Evolutionary conservation across 441 rosid species (phyloP).

Genomic region (Metrosideros polymorpha): DNA sequence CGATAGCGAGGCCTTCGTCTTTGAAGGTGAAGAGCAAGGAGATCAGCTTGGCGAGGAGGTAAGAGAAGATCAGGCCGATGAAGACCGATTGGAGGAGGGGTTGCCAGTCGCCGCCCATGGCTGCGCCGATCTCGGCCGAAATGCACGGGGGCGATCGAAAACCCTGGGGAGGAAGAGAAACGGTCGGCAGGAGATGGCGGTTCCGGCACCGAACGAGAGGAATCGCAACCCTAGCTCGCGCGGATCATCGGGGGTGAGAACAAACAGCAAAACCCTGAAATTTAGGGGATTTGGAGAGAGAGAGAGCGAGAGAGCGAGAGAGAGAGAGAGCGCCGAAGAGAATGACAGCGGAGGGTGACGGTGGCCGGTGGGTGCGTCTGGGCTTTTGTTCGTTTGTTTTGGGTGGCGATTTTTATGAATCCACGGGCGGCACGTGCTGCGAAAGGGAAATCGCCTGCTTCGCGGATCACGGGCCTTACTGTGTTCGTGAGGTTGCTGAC

Average conservation of each 20-base stretch:
- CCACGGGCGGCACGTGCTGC: not conserved
- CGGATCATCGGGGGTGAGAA: not conserved
- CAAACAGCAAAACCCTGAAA: not conserved
- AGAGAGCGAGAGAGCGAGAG: not conserved
- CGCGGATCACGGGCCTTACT: not conserved
- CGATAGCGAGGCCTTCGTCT: slow-evolving; percentile 62
- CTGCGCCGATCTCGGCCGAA: not conserved
- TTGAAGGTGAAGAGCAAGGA: slow-evolving; percentile 72
- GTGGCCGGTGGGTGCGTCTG: not conserved
- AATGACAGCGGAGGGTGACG: not conserved
- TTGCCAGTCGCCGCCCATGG: slow-evolving; percentile 76
- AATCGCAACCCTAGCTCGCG: not conserved
- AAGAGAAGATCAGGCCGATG: slow-evolving; percentile 72
- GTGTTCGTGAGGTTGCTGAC: not conserved
- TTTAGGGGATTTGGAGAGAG: not conserved
- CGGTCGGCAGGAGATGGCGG: not conserved
- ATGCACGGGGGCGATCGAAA: not conserved
- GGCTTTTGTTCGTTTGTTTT: not conserved
- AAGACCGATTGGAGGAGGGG: slow-evolving; percentile 64
- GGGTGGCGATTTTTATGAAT: not conserved
- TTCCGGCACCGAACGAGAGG: not conserved
- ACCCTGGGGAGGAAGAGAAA: not conserved
- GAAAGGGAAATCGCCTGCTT: not conserved
- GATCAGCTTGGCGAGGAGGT: slow-evolving; percentile 84
- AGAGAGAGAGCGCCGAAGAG: not conserved